These are phyloP conservation scores for Diaporthe sp. DNA, from an alignment of 2,329 filamentous ascomycete species.

Conservation along the genomic window DNA sequence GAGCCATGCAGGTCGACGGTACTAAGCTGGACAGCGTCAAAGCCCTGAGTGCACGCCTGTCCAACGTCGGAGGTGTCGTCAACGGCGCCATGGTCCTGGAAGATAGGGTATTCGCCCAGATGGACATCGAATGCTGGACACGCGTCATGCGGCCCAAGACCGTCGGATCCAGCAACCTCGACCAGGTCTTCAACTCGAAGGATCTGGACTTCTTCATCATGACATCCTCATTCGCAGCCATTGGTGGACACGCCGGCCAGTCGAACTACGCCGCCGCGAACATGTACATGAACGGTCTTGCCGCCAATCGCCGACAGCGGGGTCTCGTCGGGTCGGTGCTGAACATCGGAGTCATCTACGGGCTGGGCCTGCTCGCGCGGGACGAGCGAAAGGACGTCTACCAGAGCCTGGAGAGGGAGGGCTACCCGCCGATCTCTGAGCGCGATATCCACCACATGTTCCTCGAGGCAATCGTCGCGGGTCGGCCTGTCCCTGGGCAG, in stretches of 20 bases:
- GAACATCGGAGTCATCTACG: constrained; percentile 61
- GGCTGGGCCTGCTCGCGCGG: constrained; percentile 57
- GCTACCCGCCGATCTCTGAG: constrained; percentile 63
- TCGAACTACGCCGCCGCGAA: constrained; percentile 60
- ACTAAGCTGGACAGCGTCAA: constrained; percentile 46
- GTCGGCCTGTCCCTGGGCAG: constrained; percentile 47
- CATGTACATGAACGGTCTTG: constrained; percentile 62
- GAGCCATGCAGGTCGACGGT: constrained; percentile 46
- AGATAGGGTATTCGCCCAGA: constrained; percentile 56
- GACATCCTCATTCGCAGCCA: constrained; percentile 59
- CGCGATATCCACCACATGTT: constrained; percentile 64
- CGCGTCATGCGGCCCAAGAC: constrained; percentile 57
- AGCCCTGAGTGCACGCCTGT: constrained; percentile 45
- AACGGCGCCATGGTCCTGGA: constrained; percentile 62
- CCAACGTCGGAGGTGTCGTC: constrained; percentile 54
- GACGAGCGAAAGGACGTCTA: constrained; percentile 57
- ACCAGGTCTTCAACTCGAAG: constrained; percentile 48
- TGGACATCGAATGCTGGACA: constrained; percentile 52
- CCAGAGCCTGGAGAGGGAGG: constrained; percentile 55
- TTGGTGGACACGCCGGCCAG: constrained; percentile 58
- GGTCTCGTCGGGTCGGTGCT: constrained; percentile 54
- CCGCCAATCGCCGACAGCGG: constrained; percentile 50
- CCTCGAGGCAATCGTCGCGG: constrained; percentile 61
- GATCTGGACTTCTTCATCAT: constrained; percentile 61
- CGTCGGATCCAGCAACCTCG: constrained; percentile 54